These are phyloP conservation scores for Coffea canephora DNA, from an alignment of 257 asterid genomes.

Conservation along the genomic window DNA sequence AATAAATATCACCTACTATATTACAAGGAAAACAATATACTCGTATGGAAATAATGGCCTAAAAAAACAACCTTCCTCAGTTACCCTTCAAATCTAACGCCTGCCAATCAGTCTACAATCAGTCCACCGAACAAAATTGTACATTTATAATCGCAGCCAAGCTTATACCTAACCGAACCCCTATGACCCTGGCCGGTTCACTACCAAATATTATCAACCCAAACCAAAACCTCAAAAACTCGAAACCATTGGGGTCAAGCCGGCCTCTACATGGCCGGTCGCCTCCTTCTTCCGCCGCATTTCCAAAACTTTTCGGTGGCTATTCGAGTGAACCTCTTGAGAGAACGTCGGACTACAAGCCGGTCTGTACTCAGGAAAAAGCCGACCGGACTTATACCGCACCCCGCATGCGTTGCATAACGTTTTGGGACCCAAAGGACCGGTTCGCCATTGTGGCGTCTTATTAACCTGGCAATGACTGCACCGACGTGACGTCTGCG, in stretches of 20 bases:
- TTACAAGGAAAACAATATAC: slow-evolving; percentile 7
- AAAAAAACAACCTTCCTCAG: slow-evolving; percentile 14
- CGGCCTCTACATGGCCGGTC: slow-evolving; percentile 16
- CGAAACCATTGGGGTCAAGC: slow-evolving; percentile 23
- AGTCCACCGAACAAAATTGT: slow-evolving; percentile 25
- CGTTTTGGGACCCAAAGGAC: slow-evolving; percentile 40
- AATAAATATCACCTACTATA: slow-evolving; percentile 1
- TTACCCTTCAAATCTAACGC: slow-evolving; percentile 14
- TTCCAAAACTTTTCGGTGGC: slow-evolving; percentile 39
- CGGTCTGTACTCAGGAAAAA: slow-evolving; percentile 41
- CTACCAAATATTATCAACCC: slow-evolving; percentile 9
- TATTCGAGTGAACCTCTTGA: slow-evolving; percentile 30
- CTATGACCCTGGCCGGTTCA: slow-evolving; percentile 8
- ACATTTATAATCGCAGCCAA: slow-evolving; percentile 21
- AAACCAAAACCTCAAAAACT: slow-evolving; percentile 18
- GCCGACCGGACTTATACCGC: slow-evolving; percentile 40
- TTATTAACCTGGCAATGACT: slow-evolving; percentile 36
- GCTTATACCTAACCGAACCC: slow-evolving; percentile 18
- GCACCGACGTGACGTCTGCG: slow-evolving; percentile 28
- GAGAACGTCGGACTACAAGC: slow-evolving; percentile 46
- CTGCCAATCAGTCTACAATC: slow-evolving; percentile 6
- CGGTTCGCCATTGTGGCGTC: slow-evolving; percentile 44
- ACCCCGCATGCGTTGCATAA: slow-evolving; percentile 50
- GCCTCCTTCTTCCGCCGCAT: slow-evolving; percentile 38
- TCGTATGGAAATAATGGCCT: slow-evolving; percentile 6